These are phyloP conservation scores for Crithidia bombi DNA, from an alignment of 208 protist genomes.

Conservation along the genomic window DNA sequence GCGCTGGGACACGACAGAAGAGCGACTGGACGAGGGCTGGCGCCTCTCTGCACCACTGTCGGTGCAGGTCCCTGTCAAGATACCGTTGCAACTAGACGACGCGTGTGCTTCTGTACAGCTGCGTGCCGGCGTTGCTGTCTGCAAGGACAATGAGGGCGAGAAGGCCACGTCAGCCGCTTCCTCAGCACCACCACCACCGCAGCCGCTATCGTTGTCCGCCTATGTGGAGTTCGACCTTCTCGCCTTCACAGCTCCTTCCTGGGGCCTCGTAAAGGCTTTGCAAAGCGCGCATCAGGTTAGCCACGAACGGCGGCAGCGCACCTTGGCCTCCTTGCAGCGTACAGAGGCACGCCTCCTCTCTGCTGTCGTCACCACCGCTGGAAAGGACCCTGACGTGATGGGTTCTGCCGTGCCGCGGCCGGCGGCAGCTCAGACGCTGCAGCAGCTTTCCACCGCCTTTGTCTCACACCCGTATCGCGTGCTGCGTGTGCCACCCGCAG, in stretches of 20 bases:
- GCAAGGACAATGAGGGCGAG: no score
- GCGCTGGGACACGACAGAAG: constrained; percentile 19
- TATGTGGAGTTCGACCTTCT: constrained; percentile 14
- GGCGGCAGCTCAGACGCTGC: neutral
- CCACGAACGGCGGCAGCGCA: constrained; percentile 8
- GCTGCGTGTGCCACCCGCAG: constrained; percentile 24
- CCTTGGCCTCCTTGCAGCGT: constrained; percentile 8
- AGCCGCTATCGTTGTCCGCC: neutral
- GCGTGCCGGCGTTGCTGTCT: no score
- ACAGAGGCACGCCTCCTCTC: constrained; percentile 12
- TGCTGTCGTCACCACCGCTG: neutral
- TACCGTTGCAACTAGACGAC: neutral
- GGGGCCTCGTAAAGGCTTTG: constrained; percentile 24
- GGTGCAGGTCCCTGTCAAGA: constrained; percentile 8
- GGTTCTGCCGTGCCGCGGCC: neutral
- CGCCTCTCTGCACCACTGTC: constrained; percentile 20
- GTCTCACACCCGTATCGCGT: constrained; percentile 9
- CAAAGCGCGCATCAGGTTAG: neutral
- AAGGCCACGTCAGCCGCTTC: no score
- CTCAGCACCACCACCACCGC: neutral
- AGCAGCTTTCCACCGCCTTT: constrained; percentile 1
- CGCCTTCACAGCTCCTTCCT: constrained; percentile 25
- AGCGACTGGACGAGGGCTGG: constrained; percentile 24
- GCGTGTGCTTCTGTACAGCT: neutral
- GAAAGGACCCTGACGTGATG: no score